These are phyloP conservation scores for Ceratocystis harringtonii DNA, from an alignment of 2,329 filamentous ascomycete species.

Conservation along the genomic window DNA sequence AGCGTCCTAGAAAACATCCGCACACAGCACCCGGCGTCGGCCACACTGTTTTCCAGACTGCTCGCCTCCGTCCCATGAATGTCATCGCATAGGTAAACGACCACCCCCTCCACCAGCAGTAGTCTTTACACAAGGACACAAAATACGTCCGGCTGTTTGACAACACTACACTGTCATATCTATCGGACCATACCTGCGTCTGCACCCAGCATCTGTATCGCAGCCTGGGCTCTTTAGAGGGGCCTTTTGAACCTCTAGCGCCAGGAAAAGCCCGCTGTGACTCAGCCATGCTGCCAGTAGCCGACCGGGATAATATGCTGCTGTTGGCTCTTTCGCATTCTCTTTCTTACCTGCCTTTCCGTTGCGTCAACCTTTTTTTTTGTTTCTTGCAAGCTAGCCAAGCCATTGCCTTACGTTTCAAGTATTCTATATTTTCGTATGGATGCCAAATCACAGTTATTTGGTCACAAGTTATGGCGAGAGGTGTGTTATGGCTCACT, in stretches of 20 bases:
- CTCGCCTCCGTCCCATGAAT: too few relatives aligned
- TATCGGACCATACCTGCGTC: neutral
- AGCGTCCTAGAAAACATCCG: too few relatives aligned
- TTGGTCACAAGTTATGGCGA: too few relatives aligned
- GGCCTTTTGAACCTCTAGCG: neutral
- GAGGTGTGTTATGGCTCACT: too few relatives aligned
- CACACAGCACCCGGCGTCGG: too few relatives aligned
- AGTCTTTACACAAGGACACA: too few relatives aligned
- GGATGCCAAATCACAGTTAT: neutral
- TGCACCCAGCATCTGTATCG: neutral
- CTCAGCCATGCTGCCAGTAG: neutral
- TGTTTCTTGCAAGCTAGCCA: neutral
- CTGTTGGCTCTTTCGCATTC: neutral
- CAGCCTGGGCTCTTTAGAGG: neutral
- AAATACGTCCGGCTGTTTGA: neutral
- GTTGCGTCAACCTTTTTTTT: neutral
- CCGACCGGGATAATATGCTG: neutral
- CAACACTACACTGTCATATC: neutral
- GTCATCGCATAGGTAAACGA: too few relatives aligned
- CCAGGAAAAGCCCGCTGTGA: neutral
- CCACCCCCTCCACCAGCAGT: too few relatives aligned
- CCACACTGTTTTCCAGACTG: too few relatives aligned
- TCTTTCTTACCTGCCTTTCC: neutral
- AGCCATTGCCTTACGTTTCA: neutral
- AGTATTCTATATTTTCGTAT: neutral